These are phyloP conservation scores for Xylaria sp. DNA, from an alignment of 2,329 filamentous ascomycete genomes.

Conservation along the genomic window DNA sequence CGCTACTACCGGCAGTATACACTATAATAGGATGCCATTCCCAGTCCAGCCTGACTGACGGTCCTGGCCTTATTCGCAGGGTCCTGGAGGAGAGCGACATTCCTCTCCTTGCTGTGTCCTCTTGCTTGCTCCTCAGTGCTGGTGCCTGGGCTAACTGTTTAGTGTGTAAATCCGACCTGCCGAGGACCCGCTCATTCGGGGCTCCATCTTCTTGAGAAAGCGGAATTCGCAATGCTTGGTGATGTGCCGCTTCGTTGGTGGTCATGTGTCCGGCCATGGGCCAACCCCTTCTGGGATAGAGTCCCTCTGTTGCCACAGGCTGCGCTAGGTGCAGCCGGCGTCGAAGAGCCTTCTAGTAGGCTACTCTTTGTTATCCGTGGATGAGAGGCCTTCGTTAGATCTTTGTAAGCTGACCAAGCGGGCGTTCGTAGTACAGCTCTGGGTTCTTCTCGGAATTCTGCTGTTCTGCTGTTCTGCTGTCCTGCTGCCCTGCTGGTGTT, in stretches of 20 bases:
- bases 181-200: neutral
- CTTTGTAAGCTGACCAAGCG: neutral
- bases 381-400: neutral
- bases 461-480: too few species aligned
- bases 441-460: too few species aligned
- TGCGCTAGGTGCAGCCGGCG: neutral
- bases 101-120: neutral
- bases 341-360: too few species aligned
- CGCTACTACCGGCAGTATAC: too few species aligned
- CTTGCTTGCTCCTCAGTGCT: neutral
- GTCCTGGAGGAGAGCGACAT: slow-evolving; percentile 1
- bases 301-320: neutral
- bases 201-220: neutral
- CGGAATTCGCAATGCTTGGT: neutral
- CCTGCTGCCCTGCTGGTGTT: too few species aligned
- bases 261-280: neutral
- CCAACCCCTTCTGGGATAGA: too few species aligned
- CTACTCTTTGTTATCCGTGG: neutral
- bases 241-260: neutral
- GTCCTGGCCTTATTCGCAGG: neutral
- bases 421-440: too few species aligned
- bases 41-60: neutral
- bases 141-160: neutral
- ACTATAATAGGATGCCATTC: slow-evolving; percentile 9
- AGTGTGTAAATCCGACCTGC: neutral